Base-by-base conservation (phyloP, 257 asterid genomes). In the Linaria vulgaris region DNA sequence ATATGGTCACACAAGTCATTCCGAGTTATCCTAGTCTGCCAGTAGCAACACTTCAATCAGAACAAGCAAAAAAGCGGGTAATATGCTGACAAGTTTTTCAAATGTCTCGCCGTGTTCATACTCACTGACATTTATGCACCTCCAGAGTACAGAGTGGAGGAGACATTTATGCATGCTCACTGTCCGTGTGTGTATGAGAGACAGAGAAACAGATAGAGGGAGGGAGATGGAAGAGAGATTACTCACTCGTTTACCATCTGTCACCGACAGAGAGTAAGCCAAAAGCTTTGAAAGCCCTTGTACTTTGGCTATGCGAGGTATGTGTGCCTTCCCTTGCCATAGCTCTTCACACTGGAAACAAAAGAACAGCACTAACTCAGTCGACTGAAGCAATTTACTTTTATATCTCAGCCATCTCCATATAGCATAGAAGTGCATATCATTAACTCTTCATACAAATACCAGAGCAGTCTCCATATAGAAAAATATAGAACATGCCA, bases 211-310 rank as follows among this genome's bases (percentile, higher is more conserved):
- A n/a, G n/a, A n/a, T n/a, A n/a, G n/a, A n/a, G n/a, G n/a, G n/a
- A n/a, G n/a, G n/a, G 41, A 34, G 41, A 8, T 51, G 45, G n/a
- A n/a, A n/a, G n/a, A n/a, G 61, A 34, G 37, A 49, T 19, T 37
- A 76, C 88, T 82, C 75, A 85, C 97, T 45, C 96, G 86, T 74
- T 76, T 83, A 21, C 85, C 82, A 64, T 90, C 97, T 82, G 64
- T 72, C 63, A 81, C 39, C 0, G 97, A 85, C 61, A 85, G 80
- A 0, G 88, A 80, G 78, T 77, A 77, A 67, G 82, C 82, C 16
- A 67, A 80, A 77, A 80, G 69, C 69, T 82, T 83, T 9, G 91
- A 63, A 30, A 85, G 71, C 68, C 88, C 86, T 15, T 31, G 78
- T 49, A 50, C 77, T 69, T 82, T 88, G 1, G 91, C 70, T 57